Conservation (phyloP, 2,329 filamentous ascomycete species). For the Sclerotinia glacialis region DNA sequence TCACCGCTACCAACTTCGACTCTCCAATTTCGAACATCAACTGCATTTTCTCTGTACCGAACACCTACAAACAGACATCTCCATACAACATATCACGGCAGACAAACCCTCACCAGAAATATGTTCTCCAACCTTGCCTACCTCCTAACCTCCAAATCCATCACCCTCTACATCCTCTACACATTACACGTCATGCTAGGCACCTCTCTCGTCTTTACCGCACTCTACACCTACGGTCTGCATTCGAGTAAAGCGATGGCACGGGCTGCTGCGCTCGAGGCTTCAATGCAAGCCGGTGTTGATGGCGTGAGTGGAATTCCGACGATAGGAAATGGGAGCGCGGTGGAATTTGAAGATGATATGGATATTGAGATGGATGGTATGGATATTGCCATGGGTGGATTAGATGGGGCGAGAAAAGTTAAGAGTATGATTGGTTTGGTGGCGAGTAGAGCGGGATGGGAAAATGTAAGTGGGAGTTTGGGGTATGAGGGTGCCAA, state of each 20-base stretch:
- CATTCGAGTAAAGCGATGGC: conserved; percentile 22
- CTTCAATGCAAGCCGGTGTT: background rate
- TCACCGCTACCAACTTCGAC: background rate
- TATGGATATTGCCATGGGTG: background rate
- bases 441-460: background rate
- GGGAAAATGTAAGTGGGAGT: background rate
- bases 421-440: conserved; percentile 11
- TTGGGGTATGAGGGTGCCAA: background rate
- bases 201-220: conserved; percentile 19
- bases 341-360: conserved; percentile 3
- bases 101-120: background rate
- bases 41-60: background rate
- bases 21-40: background rate
- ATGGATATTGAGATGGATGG: background rate
- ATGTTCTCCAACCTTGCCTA: conserved; percentile 21
- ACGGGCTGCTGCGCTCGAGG: conserved; percentile 1
- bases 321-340: background rate
- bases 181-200: conserved; percentile 20
- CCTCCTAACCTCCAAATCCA: conserved; percentile 20
- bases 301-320: background rate
- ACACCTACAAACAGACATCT: background rate
- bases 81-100: background rate
- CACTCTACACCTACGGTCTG: conserved; percentile 13
- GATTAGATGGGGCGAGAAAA: background rate
- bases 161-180: conserved; percentile 21